These are phyloP conservation scores for Russula griseocarnosa DNA, from an alignment of 768 basidiomycete genomes.

Conservation along the genomic window DNA sequence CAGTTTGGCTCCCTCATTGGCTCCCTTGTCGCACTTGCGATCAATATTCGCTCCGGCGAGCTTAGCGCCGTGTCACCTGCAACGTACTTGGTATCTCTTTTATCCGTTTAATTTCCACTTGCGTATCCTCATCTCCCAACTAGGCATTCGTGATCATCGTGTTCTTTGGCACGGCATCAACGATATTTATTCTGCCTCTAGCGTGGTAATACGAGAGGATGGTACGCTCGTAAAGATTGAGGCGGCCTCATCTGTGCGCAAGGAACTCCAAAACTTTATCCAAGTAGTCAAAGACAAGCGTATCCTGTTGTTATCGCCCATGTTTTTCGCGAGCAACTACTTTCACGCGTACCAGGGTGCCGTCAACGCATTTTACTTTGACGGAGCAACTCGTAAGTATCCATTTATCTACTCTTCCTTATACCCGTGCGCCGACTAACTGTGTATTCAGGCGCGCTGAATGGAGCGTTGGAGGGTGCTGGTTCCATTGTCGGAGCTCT, in stretches of 20 bases:
- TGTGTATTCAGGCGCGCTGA: conserved; percentile 34
- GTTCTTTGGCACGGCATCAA: conserved; percentile 39
- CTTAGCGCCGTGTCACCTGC: conserved; percentile 39
- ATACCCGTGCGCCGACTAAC: not conserved
- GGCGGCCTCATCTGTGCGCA: conserved; percentile 33
- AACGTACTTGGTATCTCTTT: conserved; percentile 38
- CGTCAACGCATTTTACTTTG: conserved; percentile 40
- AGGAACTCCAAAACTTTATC: conserved; percentile 34
- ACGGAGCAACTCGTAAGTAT: conserved; percentile 40
- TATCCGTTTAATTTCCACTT: not conserved
- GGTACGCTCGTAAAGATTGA: conserved; percentile 41
- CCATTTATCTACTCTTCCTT: not conserved
- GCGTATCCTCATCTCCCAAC: not conserved
- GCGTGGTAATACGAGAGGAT: conserved; percentile 40
- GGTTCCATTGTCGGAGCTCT: conserved; percentile 45
- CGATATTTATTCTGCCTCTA: conserved; percentile 38
- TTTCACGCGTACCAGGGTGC: conserved; percentile 47
- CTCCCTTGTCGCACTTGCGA: conserved; percentile 42
- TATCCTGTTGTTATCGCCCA: conserved; percentile 40
- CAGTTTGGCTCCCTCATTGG: conserved; percentile 45
- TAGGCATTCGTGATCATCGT: conserved; percentile 46
- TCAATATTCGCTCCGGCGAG: conserved; percentile 37
- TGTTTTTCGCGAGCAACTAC: conserved; percentile 46
- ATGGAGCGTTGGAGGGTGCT: conserved; percentile 38
- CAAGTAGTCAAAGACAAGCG: conserved; percentile 42